Evolutionary conservation across 2,329 filamentous ascomycete species (phyloP), one percentile per base, ranked within the genome.

Genomic region (Exophiala sp.): DNA sequence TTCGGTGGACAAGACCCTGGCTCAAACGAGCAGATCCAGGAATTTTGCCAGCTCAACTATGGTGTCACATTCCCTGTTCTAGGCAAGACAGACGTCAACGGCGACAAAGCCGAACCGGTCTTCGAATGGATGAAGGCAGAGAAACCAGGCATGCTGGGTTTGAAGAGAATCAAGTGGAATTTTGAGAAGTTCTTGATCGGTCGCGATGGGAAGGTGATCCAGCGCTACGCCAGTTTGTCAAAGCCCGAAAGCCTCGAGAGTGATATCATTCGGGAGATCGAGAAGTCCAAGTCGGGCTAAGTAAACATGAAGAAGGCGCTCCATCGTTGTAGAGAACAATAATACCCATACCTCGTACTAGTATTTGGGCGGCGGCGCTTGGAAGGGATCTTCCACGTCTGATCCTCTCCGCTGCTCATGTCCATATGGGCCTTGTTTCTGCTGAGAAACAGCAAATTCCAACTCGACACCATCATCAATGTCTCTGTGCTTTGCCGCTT

Each of bases 161-260:
- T 97, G 68, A 92, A 95, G 85, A 55, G 62, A 59, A 80, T 99
- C 66, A 96, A 97, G 87, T 99, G 94, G 94, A 99, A 99, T 77
- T 99, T 97, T 78, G 94, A 99, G 75, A 99, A 99, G 83, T 99
- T 96, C 75, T 76, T 99, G 60, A 78, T 99, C 62, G 87, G 86
- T 57, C 82, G 83, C 58, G 90, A 97, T 72, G 94, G 94, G 21
- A 81, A 87, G 75, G 90, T 97, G 64, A 87, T 88, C 74, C 81
- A 81, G 24, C 79, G 94, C 62, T 99, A 91, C 90, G 88, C 89
- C 33, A 92, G 88, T 72, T 88, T 84, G 14, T 90, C 88, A 56
- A 94, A 91, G 79, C 94, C 94, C 1, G 89, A 92, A 76, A 73
- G 75, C 36, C 75, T 99, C 64, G 88, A 92, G 82, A 78, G 79